phyloP scores from a whole-genome alignment of 345 rosid species.

The Syzygium jambos region DNA sequence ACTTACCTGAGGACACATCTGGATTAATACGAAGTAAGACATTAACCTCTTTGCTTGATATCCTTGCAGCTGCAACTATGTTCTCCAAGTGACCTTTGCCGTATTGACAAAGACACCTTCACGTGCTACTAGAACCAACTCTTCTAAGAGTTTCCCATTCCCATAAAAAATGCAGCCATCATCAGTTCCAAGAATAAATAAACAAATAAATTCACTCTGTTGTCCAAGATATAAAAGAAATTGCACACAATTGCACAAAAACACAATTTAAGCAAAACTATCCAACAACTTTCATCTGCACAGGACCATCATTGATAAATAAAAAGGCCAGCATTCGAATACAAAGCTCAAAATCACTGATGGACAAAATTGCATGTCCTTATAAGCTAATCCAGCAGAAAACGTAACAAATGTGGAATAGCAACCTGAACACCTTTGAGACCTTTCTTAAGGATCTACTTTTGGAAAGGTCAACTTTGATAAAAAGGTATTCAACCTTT shows the following conservation, averaged over 20 bases:
- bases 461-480: not conserved
- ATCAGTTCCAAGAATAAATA: not conserved
- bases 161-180: constrained; percentile 91
- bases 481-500: not conserved
- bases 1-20: constrained; percentile 91
- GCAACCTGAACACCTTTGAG: not conserved
- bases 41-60: constrained; percentile 81
- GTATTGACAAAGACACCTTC: constrained; percentile 91
- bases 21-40: constrained; percentile 96
- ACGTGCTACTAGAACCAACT: constrained; percentile 84
- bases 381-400: not conserved
- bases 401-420: not conserved
- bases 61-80: constrained; percentile 76
- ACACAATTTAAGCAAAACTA: not conserved
- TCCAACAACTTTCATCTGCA: not conserved
- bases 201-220: not conserved
- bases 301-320: not conserved
- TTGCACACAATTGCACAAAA: not conserved
- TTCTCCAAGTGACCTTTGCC: constrained; percentile 90
- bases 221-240: not conserved
- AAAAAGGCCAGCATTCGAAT: not conserved
- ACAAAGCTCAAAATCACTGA: not conserved
- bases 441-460: not conserved
- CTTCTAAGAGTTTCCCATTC: constrained; percentile 86
- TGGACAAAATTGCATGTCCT: not conserved